Evolutionary conservation across 2,329 filamentous ascomycete species (phyloP).

Genomic region (Byssochlamys sp.): DNA sequence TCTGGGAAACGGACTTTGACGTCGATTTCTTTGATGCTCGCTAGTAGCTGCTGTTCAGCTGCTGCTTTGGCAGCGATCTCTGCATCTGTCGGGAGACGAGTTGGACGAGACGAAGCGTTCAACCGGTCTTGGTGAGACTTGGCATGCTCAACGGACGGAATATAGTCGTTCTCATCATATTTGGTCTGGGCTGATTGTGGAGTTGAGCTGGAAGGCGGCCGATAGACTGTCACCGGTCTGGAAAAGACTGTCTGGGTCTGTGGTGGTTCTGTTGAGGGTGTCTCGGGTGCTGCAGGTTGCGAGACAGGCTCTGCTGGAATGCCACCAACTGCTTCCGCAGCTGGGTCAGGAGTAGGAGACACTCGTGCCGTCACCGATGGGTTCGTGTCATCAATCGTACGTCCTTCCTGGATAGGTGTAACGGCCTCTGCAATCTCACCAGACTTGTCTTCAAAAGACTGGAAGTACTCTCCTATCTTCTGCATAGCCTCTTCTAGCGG

Average conservation of each 20-base stretch:
- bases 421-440: conserved; percentile 11
- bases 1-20: conserved; percentile 84
- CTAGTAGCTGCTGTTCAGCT: conserved; percentile 56
- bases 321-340: conserved; percentile 7
- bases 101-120: conserved; percentile 66
- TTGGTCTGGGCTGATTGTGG: conserved; percentile 62
- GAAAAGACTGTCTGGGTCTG: conserved; percentile 31
- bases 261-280: conserved; percentile 12
- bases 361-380: conserved; percentile 7
- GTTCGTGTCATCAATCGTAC: not conserved
- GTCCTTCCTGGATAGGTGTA: not conserved
- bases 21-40: conserved; percentile 57
- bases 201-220: conserved; percentile 62
- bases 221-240: conserved; percentile 57
- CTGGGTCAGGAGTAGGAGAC: conserved; percentile 7
- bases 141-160: conserved; percentile 74
- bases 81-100: conserved; percentile 68
- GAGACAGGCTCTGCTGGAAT: not conserved
- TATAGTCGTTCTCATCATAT: conserved; percentile 65
- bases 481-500: conserved; percentile 78
- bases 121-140: conserved; percentile 69
- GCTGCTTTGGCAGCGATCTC: conserved; percentile 64
- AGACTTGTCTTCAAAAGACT: conserved; percentile 29
- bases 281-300: conserved; percentile 1
- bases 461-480: conserved; percentile 69